Evolutionary conservation across 108 stramenopile genomes (phyloP).

Genomic region (Fragilariopsis cylindrus): DNA sequence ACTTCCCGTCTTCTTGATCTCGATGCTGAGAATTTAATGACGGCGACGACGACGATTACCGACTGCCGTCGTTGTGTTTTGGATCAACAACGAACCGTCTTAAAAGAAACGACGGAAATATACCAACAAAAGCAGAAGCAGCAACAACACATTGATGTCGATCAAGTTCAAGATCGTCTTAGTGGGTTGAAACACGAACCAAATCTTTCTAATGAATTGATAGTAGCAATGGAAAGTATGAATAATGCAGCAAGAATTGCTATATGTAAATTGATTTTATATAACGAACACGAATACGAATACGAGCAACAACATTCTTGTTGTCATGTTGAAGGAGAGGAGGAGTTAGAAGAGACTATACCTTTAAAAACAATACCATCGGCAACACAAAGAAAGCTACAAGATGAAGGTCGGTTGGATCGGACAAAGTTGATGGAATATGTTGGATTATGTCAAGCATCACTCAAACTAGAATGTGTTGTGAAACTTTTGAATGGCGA

Average conservation of each 20-base stretch:
- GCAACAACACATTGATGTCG: neutral
- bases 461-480: conserved; percentile 45
- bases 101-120: conserved; percentile 9
- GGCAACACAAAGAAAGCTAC: conserved; percentile 3
- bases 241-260: conserved; percentile 45
- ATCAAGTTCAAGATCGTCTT: conserved; percentile 32
- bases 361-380: neutral
- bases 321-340: neutral
- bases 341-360: neutral
- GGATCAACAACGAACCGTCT: conserved; percentile 20
- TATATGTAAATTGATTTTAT: conserved; percentile 36
- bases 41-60: conserved; percentile 3
- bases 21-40: conserved; percentile 6
- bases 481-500: conserved; percentile 37
- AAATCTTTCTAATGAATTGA: conserved; percentile 1
- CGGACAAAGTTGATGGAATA: conserved; percentile 54
- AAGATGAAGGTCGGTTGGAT: conserved; percentile 25
- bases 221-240: conserved; percentile 27
- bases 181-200: conserved; percentile 16
- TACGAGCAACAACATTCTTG: neutral
- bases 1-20: conserved; percentile 8
- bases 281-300: neutral
- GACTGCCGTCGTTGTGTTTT: conserved; percentile 33
- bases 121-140: conserved; percentile 16
- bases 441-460: conserved; percentile 48